Percentiles rank a stretch among this genome's conserved stretches.
Evolutionary conservation across 2,329 filamentous ascomycete genomes (phyloP).

Genomic region (Cladophialophora bantiana): DNA sequence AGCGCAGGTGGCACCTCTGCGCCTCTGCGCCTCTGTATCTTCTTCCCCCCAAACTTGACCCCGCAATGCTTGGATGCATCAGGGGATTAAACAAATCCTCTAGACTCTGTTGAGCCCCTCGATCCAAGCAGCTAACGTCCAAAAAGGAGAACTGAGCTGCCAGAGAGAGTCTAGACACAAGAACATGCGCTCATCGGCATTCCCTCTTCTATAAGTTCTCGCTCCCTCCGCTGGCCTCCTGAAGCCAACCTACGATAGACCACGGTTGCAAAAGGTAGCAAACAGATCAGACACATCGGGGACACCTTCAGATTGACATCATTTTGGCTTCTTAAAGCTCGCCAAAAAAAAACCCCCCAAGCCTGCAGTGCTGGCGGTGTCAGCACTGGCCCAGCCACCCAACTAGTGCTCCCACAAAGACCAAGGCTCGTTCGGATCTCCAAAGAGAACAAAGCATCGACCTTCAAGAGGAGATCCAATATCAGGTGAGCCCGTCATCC

Average conservation of each 20-base stretch:
- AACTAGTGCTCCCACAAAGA: background rate
- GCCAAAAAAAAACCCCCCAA: background rate
- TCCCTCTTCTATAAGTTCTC: background rate
- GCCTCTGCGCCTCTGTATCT: too few species aligned
- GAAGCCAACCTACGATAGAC: background rate
- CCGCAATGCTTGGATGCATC: background rate
- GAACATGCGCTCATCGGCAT: background rate
- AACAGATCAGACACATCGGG: background rate
- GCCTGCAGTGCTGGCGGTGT: background rate
- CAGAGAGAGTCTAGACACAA: background rate
- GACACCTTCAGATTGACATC: background rate
- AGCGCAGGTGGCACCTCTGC: background rate
- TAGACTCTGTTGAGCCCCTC: background rate
- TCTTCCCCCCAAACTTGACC: background rate
- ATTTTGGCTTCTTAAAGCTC: background rate
- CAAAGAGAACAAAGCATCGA: background rate
- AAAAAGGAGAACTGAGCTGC: background rate
- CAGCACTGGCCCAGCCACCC: constrained; percentile 1
- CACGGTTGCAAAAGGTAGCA: background rate
- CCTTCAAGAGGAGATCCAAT: background rate
- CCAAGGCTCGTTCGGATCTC: background rate
- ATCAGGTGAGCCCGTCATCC: constrained; percentile 14
- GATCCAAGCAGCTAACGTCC: background rate
- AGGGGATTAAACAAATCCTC: background rate
- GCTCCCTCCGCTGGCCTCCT: background rate